Conservation (phyloP, 208 protist genomes). For the Leptomonas seymouri region DNA sequence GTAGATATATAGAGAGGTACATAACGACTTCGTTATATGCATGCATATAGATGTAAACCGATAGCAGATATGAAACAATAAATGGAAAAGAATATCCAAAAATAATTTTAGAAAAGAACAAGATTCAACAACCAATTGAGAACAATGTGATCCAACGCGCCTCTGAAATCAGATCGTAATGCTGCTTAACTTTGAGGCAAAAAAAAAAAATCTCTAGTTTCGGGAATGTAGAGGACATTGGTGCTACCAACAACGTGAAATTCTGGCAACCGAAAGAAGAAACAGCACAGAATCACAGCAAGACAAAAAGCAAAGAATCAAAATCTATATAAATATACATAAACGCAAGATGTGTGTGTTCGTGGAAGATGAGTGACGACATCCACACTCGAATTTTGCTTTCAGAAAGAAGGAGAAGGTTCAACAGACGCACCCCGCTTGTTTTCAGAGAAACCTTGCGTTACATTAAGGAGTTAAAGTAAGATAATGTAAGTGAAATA, state of each 20-base stretch:
- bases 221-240: not conserved
- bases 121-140: conserved; percentile 15
- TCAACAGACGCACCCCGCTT: conserved; percentile 2
- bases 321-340: conserved; percentile 2
- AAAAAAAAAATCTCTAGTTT: not conserved
- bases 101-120: conserved; percentile 1
- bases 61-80: conserved; percentile 1
- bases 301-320: conserved; percentile 7
- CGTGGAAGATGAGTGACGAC: not conserved
- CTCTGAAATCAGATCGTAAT: not conserved
- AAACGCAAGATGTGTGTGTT: conserved; percentile 2
- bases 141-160: not conserved
- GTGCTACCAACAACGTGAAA: not conserved
- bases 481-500: conserved; percentile 20
- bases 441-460: conserved; percentile 1
- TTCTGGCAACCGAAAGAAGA: not conserved
- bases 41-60: conserved; percentile 12
- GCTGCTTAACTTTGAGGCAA: not conserved
- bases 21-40: conserved; percentile 12
- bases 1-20: conserved; percentile 23
- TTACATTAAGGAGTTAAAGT: not conserved
- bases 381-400: not conserved
- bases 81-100: not conserved
- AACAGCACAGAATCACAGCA: not conserved
- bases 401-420: conserved; percentile 10